Conservation (phyloP, 1,139 yeast genomes). For the Kazachstania sp. region DNA sequence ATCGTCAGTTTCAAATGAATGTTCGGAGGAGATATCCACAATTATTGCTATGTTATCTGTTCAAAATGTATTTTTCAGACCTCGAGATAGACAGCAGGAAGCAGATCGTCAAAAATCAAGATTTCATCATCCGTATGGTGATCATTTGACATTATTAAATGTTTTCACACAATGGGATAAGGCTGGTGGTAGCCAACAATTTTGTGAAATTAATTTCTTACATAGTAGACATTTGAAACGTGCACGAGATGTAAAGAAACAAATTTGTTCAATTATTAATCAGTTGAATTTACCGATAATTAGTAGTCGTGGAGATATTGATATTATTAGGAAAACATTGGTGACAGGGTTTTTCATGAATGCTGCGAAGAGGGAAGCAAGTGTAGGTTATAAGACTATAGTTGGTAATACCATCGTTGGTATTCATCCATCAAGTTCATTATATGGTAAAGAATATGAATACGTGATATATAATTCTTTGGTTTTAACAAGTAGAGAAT, state of each 20-base stretch:
- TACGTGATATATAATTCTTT: constrained; percentile 95
- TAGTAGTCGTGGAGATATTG: constrained; percentile 66
- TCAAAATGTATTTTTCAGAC: constrained; percentile 91
- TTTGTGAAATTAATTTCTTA: constrained; percentile 90
- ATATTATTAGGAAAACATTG: constrained; percentile 75
- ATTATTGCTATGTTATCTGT: constrained; percentile 87
- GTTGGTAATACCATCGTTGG: constrained; percentile 94
- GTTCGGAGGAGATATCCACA: constrained; percentile 82
- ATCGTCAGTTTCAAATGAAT: constrained; percentile 73
- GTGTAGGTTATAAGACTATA: constrained; percentile 74
- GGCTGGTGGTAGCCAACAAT: constrained; percentile 57
- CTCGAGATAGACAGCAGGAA: constrained; percentile 75
- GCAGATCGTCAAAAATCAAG: constrained; percentile 87
- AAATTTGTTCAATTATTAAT: too few species aligned
- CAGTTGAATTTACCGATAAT: constrained; percentile 76
- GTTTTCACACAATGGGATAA: constrained; percentile 80
- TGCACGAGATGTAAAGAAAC: too few species aligned
- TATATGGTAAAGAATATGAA: constrained; percentile 73
- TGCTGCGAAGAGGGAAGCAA: constrained; percentile 79
- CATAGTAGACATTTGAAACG: constrained; percentile 76
- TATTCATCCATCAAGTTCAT: constrained; percentile 93
- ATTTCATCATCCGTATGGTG: constrained; percentile 94
- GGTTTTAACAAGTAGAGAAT: constrained; percentile 86
- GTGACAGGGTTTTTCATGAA: constrained; percentile 97
- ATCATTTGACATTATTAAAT: constrained; percentile 81